Base-by-base conservation (phyloP, 1,284 basidiomycete genomes). In the Malassezia yamatoensis region DNA sequence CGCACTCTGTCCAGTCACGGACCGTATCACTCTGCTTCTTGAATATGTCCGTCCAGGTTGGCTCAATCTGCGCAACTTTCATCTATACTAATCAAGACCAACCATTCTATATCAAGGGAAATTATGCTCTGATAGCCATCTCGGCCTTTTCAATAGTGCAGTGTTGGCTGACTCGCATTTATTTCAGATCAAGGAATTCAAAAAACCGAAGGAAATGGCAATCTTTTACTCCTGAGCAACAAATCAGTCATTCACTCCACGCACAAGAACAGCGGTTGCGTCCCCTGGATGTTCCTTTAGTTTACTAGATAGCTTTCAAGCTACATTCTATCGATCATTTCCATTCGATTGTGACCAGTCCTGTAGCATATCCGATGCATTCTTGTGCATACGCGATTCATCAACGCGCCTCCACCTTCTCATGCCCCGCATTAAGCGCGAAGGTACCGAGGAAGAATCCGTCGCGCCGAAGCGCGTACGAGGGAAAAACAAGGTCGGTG, bases 31-130 rank as follows among this genome's bases (percentile, higher is more conserved):
- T 58, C 13, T 66, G 55, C 18, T 43, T 68, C 11, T 64, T 66
- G 55, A 67, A 66, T 58, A 69, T 65, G 67, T 58, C 45, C 13
- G 62, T 66, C 5, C 68, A 69, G 39, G 54, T 56, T 3, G 60
- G 58, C 13, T 53, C 51, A 5, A 54, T 70, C 35, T 49, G 65
- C 9, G 48, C 63, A 0, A 58, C 59, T 5, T 51, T 60, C n/a
- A 49, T 70, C 36, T 70, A 67, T 49, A 63, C 58, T 4, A 45
- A 53, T 11, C 53, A 41, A 8, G 68, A 70, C 44, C 58, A 62
- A 33, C 67, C 67, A 0, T 62, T 53, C 53, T 70, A 70, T 49
- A 40, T 33, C 24, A 57, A 54, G n/a, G 68, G 67, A 11, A 69
- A 65, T 52, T 41, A 50, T 4, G 64, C 55, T 1, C 54, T 68